Base-by-base conservation (phyloP, 1,139 yeast species). In the Nakaseomyces sp. region DNA sequence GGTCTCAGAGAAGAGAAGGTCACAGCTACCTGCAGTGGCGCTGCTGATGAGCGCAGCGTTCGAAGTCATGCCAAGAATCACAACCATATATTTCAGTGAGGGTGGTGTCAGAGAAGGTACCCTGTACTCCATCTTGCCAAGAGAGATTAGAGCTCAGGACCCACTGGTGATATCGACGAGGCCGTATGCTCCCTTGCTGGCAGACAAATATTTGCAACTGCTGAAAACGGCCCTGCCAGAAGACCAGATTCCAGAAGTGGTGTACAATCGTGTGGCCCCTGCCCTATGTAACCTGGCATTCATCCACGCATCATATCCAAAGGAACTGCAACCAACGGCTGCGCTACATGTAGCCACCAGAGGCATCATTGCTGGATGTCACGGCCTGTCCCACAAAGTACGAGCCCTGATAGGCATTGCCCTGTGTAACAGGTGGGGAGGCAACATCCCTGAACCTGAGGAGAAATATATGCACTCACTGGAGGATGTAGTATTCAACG, bases 71-170 rank as follows among this genome's bases (percentile, higher is more conserved):
- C 84, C 85, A n/a, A 66, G 65, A 31, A 68, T 79, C 35, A 74
- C 75, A 49, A 73, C 79, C 3, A 72, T 80, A 22, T 74, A 78
- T 50, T 80, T 80, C 57, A 72, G 79, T 46, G 85, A 80, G 56
- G 86, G 85, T 48, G 85, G 85, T 46, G 79, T 80, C 17, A 69
- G 87, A 50, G 87, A 81, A 63, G 87, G 87, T 46, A 77, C 78
- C 1, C 54, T 81, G 32, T 81, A 76, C 56, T 76, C 81, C 10
- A 72, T 72, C 53, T 64, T 80, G 30, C 76, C 83, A 15, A 64
- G 70, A 17, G 69, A 69, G 30, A 68, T 78, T 29, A 70, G 80
- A 45, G 62, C 71, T 5, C 79, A 79, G 54, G 87, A 81, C 52
- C 88, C 88, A 5, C 56, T 81, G 13, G 55, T 75, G 19, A 74